Conservation (phyloP, 2,329 filamentous ascomycete species). For the Talaromyces verruculosus region DNA sequence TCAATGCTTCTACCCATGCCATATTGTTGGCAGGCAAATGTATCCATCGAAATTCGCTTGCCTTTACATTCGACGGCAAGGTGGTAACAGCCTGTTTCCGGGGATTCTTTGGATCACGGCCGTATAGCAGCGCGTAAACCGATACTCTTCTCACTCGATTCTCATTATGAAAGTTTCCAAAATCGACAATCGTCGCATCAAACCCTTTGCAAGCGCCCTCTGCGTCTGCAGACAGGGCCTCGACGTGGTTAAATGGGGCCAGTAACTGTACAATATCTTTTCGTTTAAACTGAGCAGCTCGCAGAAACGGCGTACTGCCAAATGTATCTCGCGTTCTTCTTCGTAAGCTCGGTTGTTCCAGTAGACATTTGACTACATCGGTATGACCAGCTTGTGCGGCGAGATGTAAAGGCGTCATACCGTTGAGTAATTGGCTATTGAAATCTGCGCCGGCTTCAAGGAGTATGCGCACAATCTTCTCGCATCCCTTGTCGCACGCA, state of each 20-base stretch:
- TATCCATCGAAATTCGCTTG: constrained; percentile 54
- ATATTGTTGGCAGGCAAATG: constrained; percentile 56
- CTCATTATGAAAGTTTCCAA: constrained; percentile 47
- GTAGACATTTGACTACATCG: constrained; percentile 38
- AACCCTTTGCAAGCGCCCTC: constrained; percentile 50
- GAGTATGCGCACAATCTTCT: constrained; percentile 47
- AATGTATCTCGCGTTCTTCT: constrained; percentile 39
- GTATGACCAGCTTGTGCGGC: constrained; percentile 42
- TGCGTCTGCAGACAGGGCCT: constrained; percentile 41
- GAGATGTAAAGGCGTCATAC: constrained; percentile 42
- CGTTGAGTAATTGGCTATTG: constrained; percentile 41
- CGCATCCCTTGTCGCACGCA: constrained; percentile 53
- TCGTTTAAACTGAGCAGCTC: constrained; percentile 42
- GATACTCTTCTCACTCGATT: constrained; percentile 50
- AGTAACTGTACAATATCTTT: constrained; percentile 39
- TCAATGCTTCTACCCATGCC: constrained; percentile 62
- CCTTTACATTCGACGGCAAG: constrained; percentile 48
- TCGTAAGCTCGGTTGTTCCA: constrained; percentile 36
- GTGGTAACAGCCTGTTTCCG: constrained; percentile 51
- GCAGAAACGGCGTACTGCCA: constrained; percentile 43
- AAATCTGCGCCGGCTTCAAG: constrained; percentile 39
- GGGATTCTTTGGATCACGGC: constrained; percentile 47
- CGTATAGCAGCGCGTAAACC: constrained; percentile 55
- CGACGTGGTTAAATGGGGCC: constrained; percentile 40
- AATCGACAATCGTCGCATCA: constrained; percentile 56